phyloP scores from a whole-genome alignment of 2,329 filamentous ascomycete genomes.

The Fonsecaea multimorphosa region DNA sequence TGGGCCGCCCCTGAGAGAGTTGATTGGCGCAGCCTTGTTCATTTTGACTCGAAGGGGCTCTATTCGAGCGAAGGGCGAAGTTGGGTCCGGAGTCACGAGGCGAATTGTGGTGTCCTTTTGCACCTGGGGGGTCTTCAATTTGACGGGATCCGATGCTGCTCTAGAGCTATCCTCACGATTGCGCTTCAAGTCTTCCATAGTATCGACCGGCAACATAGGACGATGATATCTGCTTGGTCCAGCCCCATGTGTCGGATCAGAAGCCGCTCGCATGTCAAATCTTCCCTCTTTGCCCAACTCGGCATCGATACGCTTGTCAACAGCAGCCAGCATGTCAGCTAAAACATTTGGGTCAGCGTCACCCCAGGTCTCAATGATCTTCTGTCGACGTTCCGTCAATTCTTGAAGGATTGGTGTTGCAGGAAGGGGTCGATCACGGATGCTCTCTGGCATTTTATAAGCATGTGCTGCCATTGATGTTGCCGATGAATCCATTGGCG shows the following conservation, averaged over 20 bases:
- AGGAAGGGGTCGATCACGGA: conserved; percentile 52
- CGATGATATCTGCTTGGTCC: conserved; percentile 15
- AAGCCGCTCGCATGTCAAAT: conserved; percentile 52
- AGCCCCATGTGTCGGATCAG: conserved; percentile 50
- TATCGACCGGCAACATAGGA: conserved; percentile 34
- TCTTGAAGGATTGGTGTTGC: conserved; percentile 57
- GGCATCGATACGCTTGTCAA: conserved; percentile 64
- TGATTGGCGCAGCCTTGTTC: conserved; percentile 41
- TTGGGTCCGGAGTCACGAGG: conserved; percentile 61
- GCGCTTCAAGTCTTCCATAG: conserved; percentile 38
- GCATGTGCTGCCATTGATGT: conserved; percentile 51
- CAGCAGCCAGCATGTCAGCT: conserved; percentile 64
- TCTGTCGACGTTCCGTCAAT: conserved; percentile 63
- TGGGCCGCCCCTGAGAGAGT: conserved; percentile 40
- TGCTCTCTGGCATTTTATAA: conserved; percentile 31
- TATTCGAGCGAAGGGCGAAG: conserved; percentile 51
- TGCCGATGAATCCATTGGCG: conserved; percentile 58
- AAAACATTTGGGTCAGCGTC: conserved; percentile 52
- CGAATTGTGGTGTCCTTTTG: conserved; percentile 58
- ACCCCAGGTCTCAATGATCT: conserved; percentile 60
- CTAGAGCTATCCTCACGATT: conserved; percentile 37
- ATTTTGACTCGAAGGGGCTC: conserved; percentile 65
- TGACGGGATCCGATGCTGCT: conserved; percentile 44
- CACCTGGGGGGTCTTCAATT: conserved; percentile 24
- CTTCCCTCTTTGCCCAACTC: conserved; percentile 35